Conservation (phyloP, 1,284 basidiomycete species). For the Ustilago esculenta region DNA sequence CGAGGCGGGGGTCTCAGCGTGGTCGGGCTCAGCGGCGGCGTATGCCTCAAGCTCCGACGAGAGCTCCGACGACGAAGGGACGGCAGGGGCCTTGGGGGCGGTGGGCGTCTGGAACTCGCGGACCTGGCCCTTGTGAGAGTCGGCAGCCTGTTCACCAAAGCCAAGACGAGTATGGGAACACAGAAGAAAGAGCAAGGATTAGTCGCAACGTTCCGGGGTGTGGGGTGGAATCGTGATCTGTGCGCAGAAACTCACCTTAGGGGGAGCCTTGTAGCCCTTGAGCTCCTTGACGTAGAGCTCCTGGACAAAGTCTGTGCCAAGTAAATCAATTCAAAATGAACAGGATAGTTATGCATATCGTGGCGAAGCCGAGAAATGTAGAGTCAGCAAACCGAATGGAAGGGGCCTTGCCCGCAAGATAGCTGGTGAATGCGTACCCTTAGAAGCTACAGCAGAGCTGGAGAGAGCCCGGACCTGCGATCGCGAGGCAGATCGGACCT, state of each 20-base stretch:
- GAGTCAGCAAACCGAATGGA: slow-evolving; percentile 4
- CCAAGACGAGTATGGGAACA: too few relatives aligned
- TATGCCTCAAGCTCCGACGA: slow-evolving; percentile 68
- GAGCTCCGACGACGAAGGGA: slow-evolving; percentile 67
- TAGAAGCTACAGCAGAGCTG: slow-evolving; percentile 60
- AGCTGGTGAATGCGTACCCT: slow-evolving; percentile 50
- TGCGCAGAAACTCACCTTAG: slow-evolving; percentile 57
- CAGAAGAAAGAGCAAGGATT: not conserved
- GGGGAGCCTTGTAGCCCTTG: slow-evolving; percentile 81
- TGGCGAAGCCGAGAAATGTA: not conserved
- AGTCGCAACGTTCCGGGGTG: not conserved
- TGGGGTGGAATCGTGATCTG: not conserved
- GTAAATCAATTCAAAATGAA: too few relatives aligned
- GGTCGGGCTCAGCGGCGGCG: slow-evolving; percentile 63
- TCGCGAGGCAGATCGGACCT: slow-evolving; percentile 49
- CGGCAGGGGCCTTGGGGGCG: slow-evolving; percentile 67
- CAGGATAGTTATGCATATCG: not conserved
- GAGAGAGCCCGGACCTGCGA: slow-evolving; percentile 58
- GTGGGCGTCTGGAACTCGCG: slow-evolving; percentile 69
- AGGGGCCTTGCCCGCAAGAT: not conserved
- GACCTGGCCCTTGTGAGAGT: slow-evolving; percentile 67
- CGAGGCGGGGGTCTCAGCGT: slow-evolving; percentile 47
- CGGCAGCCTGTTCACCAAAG: slow-evolving; percentile 48
- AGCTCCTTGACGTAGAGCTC: slow-evolving; percentile 90
- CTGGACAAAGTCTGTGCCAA: slow-evolving; percentile 81